These are phyloP conservation scores for Penicillium mononematosum DNA, from an alignment of 495 filamentous ascomycete species.

Conservation along the genomic window DNA sequence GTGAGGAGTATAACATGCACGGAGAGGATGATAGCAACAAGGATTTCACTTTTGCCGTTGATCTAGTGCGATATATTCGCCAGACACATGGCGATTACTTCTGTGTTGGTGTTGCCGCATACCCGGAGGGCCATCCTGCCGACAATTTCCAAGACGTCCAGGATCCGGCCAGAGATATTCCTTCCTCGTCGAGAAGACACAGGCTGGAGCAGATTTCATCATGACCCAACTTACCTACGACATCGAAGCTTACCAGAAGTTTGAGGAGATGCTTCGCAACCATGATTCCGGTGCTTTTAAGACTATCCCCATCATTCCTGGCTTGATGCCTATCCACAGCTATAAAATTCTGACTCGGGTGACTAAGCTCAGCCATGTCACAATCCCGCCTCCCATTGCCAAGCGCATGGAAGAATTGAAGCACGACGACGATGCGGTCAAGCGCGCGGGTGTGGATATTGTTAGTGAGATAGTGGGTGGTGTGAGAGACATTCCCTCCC, in stretches of 20 bases:
- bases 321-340: constrained; percentile 95
- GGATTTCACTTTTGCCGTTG: constrained; percentile 86
- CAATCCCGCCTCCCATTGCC: constrained; percentile 68
- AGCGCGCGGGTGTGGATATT: constrained; percentile 54
- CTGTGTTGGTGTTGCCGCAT: constrained; percentile 91
- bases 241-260: constrained; percentile 71
- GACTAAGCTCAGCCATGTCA: constrained; percentile 92
- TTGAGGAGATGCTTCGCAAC: constrained; percentile 72
- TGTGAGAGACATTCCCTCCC: constrained; percentile 60
- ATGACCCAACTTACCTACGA: constrained; percentile 99
- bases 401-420: constrained; percentile 73
- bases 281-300: constrained; percentile 87
- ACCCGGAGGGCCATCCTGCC: constrained; percentile 95
- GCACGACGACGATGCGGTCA: constrained; percentile 90
- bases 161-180: constrained; percentile 74
- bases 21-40: constrained; percentile 64
- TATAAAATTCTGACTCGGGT: constrained; percentile 93
- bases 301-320: constrained; percentile 86
- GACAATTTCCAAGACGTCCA: constrained; percentile 79
- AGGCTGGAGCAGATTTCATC: constrained; percentile 94
- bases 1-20: constrained; percentile 78
- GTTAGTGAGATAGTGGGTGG: constrained; percentile 43
- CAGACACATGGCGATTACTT: constrained; percentile 90
- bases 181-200: constrained; percentile 89
- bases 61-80: constrained; percentile 86